These are phyloP conservation scores for Eucalyptus marginata DNA, from an alignment of 345 rosid genomes.

Conservation along the genomic window DNA sequence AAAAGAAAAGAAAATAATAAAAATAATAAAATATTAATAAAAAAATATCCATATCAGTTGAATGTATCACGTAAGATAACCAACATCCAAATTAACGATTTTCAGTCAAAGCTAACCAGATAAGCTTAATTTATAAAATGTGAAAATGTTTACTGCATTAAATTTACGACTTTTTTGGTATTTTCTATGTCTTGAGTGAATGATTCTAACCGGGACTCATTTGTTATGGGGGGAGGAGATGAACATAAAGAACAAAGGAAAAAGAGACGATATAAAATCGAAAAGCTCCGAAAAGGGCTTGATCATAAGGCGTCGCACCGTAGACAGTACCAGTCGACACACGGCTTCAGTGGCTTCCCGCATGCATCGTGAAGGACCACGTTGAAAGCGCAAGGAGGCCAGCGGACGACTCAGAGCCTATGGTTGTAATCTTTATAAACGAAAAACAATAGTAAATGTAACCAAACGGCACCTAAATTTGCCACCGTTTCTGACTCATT, in stretches of 20 bases:
- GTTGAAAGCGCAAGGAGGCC: background rate
- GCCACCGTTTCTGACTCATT: background rate
- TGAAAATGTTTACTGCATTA: too few relatives aligned
- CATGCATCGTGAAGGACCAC: background rate
- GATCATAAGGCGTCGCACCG: background rate
- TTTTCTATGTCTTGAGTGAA: too few relatives aligned
- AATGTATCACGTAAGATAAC: rapidly evolving
- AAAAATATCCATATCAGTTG: rapidly evolving
- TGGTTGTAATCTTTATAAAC: background rate
- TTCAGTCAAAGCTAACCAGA: rapidly evolving
- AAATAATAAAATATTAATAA: too few relatives aligned
- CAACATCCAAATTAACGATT: too few relatives aligned
- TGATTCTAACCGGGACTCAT: too few relatives aligned
- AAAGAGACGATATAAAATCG: background rate
- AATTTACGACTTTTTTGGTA: too few relatives aligned
- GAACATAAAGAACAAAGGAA: background rate
- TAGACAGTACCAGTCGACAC: background rate
- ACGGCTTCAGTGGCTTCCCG: background rate
- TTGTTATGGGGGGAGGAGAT: background rate
- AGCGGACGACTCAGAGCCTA: background rate
- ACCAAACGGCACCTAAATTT: background rate
- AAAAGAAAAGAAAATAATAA: too few relatives aligned
- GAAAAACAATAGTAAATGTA: background rate
- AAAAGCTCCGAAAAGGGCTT: background rate
- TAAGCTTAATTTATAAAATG: too few relatives aligned